These are phyloP conservation scores for Cyberlindnera americana DNA, from an alignment of 805 yeast genomes.

Conservation along the genomic window DNA sequence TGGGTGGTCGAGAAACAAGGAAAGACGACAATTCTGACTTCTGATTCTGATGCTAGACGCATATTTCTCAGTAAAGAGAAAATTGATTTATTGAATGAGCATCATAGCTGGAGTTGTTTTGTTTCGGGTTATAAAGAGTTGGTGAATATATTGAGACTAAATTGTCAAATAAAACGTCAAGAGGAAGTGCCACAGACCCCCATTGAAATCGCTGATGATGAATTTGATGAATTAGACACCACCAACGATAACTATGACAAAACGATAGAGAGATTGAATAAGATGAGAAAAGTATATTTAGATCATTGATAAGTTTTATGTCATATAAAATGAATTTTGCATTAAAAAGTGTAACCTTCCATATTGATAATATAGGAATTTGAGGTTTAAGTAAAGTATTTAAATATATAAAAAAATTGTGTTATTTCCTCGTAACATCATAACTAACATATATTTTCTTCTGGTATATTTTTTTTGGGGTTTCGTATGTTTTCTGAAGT, in stretches of 20 bases:
- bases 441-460: neutral
- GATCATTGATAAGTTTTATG: too few species aligned
- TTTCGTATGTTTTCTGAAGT: too few species aligned
- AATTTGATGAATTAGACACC: neutral
- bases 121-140: conserved; percentile 23
- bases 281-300: conserved; percentile 18
- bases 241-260: neutral
- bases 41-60: conserved; percentile 35
- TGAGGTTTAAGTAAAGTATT: too few species aligned
- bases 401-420: too few species aligned
- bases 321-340: too few species aligned
- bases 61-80: conserved; percentile 26
- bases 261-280: conserved; percentile 10
- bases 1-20: conserved; percentile 34
- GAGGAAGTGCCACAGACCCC: conserved; percentile 3
- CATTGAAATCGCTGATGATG: neutral
- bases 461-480: too few species aligned
- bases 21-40: conserved; percentile 28
- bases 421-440: conserved; percentile 4
- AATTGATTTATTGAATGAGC: conserved; percentile 33
- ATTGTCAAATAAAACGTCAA: neutral
- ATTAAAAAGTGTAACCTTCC: too few species aligned
- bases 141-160: conserved; percentile 8
- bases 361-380: too few species aligned
- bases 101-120: conserved; percentile 37